Base-by-base conservation (phyloP, 495 filamentous ascomycete species). In the Mycothermus thermophilus region DNA sequence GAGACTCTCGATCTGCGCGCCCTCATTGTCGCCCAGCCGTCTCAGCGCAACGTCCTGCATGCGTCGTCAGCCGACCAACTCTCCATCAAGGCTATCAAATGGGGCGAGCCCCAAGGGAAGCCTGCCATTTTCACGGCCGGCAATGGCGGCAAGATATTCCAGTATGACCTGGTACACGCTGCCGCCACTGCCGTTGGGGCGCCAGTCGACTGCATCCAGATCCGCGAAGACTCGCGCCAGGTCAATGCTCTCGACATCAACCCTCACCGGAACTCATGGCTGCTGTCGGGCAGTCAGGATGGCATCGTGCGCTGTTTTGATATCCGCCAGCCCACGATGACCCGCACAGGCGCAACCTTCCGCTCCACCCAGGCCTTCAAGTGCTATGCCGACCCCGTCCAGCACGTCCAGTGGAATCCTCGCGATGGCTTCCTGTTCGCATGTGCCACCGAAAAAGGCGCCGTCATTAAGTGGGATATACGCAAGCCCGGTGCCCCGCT, bases 281-380 rank as follows among this genome's bases (percentile, higher is more conserved):
- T 96, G 23, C 66, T 96, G 16, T 93, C 86, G 3, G 90, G 82
- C 16, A 87, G 87, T 51, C 86, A 94, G 59, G 90, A 96, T 64
- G 80, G 80, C 35, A 82, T 80, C 10, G 81, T 94, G 30, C 80
- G 83, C 34, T 72, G 55, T 39, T 70, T 70, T 41, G 69, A 72
- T 38, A 47, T 71, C 17, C 59, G 60, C 36, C 43, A 49, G 9
- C 59, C 63, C 6, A 36, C 50, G 25, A 33, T 48, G 19, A 57
- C 56, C 11, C 48, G 62, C 0, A 59, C 48, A 28, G 64, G 62
- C 15, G 50, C 47, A 15, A 62, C 62, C 9, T 70, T 67, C 29
- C 55, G 58, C 21, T 47, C 54, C 7, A 42, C 54, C 32, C 53
- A 62, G 19, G 51, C 59, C 15, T 64, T 64, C 46, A 63, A 62